Base-by-base conservation (phyloP, 1,139 yeast species). In the Hemisphaericaspora lyxosophila region DNA sequence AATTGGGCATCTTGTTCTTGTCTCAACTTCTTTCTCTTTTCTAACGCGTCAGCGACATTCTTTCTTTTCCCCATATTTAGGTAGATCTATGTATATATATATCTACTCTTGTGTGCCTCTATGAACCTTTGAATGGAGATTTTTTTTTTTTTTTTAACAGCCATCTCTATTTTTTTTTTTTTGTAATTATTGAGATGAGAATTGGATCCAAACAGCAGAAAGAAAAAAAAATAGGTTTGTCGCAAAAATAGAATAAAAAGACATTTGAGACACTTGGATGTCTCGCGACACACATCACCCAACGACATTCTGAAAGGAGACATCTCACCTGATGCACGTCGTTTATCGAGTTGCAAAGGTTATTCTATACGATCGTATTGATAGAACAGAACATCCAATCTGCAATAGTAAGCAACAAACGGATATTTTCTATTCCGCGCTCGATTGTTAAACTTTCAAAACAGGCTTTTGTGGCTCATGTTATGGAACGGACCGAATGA, bases 1-100 rank as follows among this genome's bases (percentile, higher is more conserved):
- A 83, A 66, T 34, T 53, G 55, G 2, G 60, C 55, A 40, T 83
- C 88, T 38, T 61, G 62, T 15, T 58, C 65, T 45, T 73, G 77
- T 31, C 71, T 75, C 40, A 71, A 67, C 53, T 71, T 73, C 55
- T 78, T 78, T 47, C 75, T 70, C 45, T 64, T 63, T 39, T 75
- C 78, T 6, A 57, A 58, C 38, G 67, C 67, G 50, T 67, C 64
- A 40, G 57, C 53, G 52, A 68, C 73, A 54, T 73, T 70, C 48
- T 72, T 77, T 26, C 67, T 79, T 78, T 78, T 78, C 20, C 42
- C 53, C 53, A 48, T 48, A 31, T 25, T 29, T 7, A 8, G 20
- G 8, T 23, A 7, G n/a, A n/a, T n/a, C 23, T 8, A 7, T 19
- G 23, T 6, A 8, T 19, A 19, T 19, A 19, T 19, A 8, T 6